Evolutionary conservation across 2,329 filamentous ascomycete genomes (phyloP), one percentile per base, ranked within the genome.

Genomic region (Celoporthe dispersa): DNA sequence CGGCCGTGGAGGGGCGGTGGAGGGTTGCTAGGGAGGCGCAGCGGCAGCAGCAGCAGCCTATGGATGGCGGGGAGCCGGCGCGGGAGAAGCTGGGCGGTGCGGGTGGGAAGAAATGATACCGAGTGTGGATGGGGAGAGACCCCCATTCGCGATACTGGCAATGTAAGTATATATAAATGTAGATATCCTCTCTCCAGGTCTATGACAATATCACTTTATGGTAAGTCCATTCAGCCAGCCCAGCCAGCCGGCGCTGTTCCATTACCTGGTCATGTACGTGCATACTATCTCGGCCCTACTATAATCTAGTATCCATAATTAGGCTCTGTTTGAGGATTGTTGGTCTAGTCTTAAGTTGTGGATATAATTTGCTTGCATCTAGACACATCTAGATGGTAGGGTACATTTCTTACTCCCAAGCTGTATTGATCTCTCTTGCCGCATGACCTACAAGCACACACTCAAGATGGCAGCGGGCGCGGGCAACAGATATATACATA

Each of bases 1-100:
- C 81, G 60, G 67, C 81, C 19, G 71, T 82, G 28, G 76, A 80
- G 63, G 74, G 68, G 66, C 77, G 75, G 67, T 77, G 75, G 75
- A 76, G 77, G 60, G 70, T 73, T 62, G 67, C 67, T 33, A 67
- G 68, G 67, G 63, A 64, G 55, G 65, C 11, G 4, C 28, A 28
- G 25, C n/a, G 22, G 6, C 51, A 59, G 33, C 12, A 44, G 35
- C 33, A 33, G 37, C 19, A 31, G 31, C 3, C 28, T 25, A 9
- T 14, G 25, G 53, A 31, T 19, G n/a, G 3, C 28, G 25, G 16
- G 41, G 28, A 28, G 28, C 22, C 7, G 33, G 37, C 22, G 25
- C n/a, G 9, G 7, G 19, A 28, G 61, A 22, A 25, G 6, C 28
- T 19, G 41, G 37, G 28, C 25, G 9, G 41, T 33, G 12, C 19